These are phyloP conservation scores for Flagelloscypha sp. DNA, from an alignment of 768 basidiomycete species.

Conservation along the genomic window DNA sequence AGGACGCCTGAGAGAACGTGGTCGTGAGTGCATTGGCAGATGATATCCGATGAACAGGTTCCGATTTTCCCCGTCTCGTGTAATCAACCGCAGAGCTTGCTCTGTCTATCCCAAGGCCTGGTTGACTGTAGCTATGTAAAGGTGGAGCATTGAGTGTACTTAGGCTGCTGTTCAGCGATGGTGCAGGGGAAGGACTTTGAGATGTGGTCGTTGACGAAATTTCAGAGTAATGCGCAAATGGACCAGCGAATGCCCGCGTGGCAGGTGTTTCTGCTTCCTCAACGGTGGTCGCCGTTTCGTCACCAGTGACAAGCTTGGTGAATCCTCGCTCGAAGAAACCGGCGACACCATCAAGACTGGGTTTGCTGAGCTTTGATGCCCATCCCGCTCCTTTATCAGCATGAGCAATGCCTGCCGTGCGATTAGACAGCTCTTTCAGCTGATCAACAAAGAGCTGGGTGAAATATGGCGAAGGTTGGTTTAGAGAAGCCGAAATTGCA, in stretches of 20 bases:
- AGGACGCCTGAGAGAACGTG: conserved; percentile 38
- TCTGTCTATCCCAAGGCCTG: conserved; percentile 54
- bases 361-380: conserved; percentile 83
- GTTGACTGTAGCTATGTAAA: conserved; percentile 37
- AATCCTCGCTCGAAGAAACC: conserved; percentile 89
- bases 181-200: conserved; percentile 69
- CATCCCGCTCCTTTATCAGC: conserved; percentile 76
- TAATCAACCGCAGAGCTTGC: conserved; percentile 77
- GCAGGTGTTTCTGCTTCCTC: conserved; percentile 29
- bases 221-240: conserved; percentile 89
- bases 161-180: conserved; percentile 35
- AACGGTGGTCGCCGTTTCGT: conserved; percentile 43
- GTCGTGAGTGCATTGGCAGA: conserved; percentile 46
- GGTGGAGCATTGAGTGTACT: conserved; percentile 28
- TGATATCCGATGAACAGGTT: conserved; percentile 33
- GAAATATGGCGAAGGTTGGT: conserved; percentile 57
- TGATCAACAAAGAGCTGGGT: conserved; percentile 62
- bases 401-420: conserved; percentile 63
- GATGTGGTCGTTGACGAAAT: conserved; percentile 79
- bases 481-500: conserved; percentile 66
- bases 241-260: conserved; percentile 51
- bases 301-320: conserved; percentile 92
- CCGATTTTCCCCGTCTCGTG: conserved; percentile 39
- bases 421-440: conserved; percentile 70
- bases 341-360: conserved; percentile 85